Evolutionary conservation across 495 filamentous ascomycete species (phyloP).

Genomic region (Cercophora sp.): DNA sequence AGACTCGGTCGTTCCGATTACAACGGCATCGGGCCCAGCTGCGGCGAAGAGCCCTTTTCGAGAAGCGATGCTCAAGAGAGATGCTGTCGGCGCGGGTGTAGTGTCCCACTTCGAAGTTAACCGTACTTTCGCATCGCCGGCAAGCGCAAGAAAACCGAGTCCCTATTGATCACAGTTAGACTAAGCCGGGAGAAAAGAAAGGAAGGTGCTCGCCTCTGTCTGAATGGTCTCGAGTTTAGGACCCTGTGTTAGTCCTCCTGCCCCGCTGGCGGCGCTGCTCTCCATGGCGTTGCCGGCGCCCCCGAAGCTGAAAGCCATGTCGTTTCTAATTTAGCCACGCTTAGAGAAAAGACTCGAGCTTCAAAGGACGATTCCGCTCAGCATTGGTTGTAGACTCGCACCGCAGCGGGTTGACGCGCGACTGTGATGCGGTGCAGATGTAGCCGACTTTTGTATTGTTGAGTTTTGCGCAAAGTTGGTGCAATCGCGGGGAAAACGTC

Average conservation of each 20-base stretch:
- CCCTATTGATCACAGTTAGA: conserved; percentile 45
- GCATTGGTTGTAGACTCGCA: conserved; percentile 13
- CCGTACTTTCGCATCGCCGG: conserved; percentile 76
- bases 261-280: conserved; percentile 28
- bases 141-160: conserved; percentile 76
- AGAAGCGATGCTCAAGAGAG: conserved; percentile 81
- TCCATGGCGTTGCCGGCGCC: conserved; percentile 26
- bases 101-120: conserved; percentile 76
- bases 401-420: too few relatives aligned
- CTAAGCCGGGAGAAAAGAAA: not conserved
- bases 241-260: conserved; percentile 43
- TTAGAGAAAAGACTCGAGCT: conserved; percentile 22
- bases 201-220: conserved; percentile 38
- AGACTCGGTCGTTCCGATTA: conserved; percentile 71
- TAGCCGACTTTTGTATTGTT: too few relatives aligned
- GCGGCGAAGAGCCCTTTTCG: conserved; percentile 80
- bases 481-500: too few relatives aligned
- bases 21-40: conserved; percentile 73
- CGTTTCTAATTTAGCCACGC: conserved; percentile 25
- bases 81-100: conserved; percentile 73
- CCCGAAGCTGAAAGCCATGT: conserved; percentile 67
- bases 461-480: too few relatives aligned
- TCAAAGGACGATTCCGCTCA: conserved; percentile 20
- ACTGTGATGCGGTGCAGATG: too few relatives aligned
- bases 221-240: conserved; percentile 56